A percentile compares a stretch with the other conserved stretches of the same genome.
These are phyloP conservation scores for Leptodontidium sp. DNA, from an alignment of 2,329 filamentous ascomycete species.

Conservation along the genomic window DNA sequence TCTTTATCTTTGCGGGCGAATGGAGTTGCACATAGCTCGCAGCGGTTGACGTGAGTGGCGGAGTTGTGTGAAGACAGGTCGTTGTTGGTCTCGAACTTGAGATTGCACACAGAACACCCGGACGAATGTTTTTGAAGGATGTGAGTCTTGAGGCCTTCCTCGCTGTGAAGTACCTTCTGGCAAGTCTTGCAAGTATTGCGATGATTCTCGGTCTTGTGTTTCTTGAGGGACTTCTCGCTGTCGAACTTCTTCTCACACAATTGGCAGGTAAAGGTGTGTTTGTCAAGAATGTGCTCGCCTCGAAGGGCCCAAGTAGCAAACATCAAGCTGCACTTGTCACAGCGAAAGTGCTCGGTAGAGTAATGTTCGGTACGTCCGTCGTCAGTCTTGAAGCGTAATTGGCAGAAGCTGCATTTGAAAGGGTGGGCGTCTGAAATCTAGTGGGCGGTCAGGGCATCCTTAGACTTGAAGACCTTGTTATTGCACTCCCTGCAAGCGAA, in stretches of 20 bases:
- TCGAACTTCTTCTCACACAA: slow-evolving; percentile 9
- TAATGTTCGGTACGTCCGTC: not conserved
- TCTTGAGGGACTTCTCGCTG: not conserved
- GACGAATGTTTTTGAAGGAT: not conserved
- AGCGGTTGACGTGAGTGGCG: not conserved
- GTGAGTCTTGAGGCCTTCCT: not conserved
- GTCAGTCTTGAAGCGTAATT: not conserved
- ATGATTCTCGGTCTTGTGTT: not conserved
- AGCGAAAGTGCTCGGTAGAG: not conserved
- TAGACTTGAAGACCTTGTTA: not conserved
- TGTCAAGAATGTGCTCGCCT: not conserved
- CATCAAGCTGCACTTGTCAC: not conserved
- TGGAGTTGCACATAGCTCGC: not conserved
- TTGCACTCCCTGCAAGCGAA: not conserved
- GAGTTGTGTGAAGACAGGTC: not conserved
- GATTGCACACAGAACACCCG: not conserved
- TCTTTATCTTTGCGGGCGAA: not conserved
- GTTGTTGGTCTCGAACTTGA: not conserved
- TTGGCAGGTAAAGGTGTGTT: slow-evolving; percentile 9
- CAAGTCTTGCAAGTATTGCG: not conserved
- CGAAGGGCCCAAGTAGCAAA: not conserved
- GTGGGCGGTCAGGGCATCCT: not conserved
- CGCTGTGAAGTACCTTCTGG: not conserved
- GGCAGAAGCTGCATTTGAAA: not conserved
- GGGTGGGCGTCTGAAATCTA: not conserved